Percentiles rank a stretch among this genome's conserved stretches.
Conservation (phyloP, 495 filamentous ascomycete genomes). For the Penicillium angulare region DNA sequence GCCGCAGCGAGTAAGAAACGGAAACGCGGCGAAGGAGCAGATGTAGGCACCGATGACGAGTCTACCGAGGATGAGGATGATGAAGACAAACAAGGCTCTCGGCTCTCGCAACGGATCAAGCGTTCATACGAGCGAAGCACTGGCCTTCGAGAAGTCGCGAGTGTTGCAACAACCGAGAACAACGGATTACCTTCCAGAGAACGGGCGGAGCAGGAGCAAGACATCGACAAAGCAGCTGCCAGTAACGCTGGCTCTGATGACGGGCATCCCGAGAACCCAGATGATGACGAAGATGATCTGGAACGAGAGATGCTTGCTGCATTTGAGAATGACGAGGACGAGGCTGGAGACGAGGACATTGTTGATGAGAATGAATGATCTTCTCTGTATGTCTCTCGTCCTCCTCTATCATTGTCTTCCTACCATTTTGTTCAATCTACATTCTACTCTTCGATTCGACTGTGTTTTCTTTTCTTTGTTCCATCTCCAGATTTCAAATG, state of each 20-base stretch:
- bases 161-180: conserved; percentile 8
- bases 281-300: conserved; percentile 59
- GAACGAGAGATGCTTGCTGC: conserved; percentile 68
- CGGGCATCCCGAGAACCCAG: conserved; percentile 28
- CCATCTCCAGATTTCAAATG: conserved; percentile 9
- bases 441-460: conserved; percentile 2
- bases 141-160: conserved; percentile 46
- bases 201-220: conserved; percentile 43
- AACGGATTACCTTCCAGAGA: conserved; percentile 42
- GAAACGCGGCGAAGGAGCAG: conserved; percentile 37
- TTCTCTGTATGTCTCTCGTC: not conserved
- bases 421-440: not conserved
- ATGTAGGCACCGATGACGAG: conserved; percentile 30
- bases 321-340: conserved; percentile 51
- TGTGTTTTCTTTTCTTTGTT: conserved; percentile 5
- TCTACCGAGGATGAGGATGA: conserved; percentile 31
- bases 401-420: not conserved
- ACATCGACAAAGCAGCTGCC: conserved; percentile 19
- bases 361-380: conserved; percentile 23
- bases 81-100: conserved; percentile 36
- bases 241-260: conserved; percentile 11
- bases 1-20: conserved; percentile 35
- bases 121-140: conserved; percentile 48
- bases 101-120: conserved; percentile 49
- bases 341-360: not conserved